Conservation (phyloP, 495 filamentous ascomycete species). For the Letharia columbiana region DNA sequence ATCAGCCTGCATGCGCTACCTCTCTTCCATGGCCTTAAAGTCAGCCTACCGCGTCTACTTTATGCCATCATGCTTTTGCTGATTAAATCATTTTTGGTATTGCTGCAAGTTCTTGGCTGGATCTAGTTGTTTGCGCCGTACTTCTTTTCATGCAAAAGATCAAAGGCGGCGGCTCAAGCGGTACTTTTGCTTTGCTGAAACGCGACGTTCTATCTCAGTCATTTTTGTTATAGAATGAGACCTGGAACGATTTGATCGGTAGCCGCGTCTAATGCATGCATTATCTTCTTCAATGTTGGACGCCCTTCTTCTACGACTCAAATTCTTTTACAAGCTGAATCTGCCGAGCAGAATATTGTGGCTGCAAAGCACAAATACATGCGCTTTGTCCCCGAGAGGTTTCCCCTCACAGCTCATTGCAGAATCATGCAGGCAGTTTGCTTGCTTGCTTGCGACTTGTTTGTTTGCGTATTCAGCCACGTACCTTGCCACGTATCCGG, state of each 20-base stretch:
- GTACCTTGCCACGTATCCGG: not conserved
- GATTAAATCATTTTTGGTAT: not conserved
- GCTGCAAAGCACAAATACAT: no score
- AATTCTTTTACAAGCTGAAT: no score
- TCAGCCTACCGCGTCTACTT: not conserved
- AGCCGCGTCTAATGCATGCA: no score
- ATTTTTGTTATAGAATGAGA: no score
- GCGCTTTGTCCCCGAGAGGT: not conserved
- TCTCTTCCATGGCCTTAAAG: not conserved
- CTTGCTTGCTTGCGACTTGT: not conserved
- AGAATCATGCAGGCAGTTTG: not conserved
- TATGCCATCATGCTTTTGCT: not conserved
- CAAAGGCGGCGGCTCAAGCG: no score
- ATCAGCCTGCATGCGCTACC: not conserved
- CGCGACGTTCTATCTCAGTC: no score
- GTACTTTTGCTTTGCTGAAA: no score
- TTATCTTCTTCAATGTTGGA: no score
- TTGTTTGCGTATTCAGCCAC: not conserved
- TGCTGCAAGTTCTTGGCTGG: no score
- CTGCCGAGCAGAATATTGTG: no score
- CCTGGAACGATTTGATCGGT: no score
- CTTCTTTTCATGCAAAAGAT: not conserved
- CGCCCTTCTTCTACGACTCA: no score
- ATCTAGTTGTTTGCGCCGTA: not conserved
- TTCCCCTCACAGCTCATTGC: not conserved